phyloP scores from a whole-genome alignment of 1,284 basidiomycete species.

The Takashimella tepidaria region DNA sequence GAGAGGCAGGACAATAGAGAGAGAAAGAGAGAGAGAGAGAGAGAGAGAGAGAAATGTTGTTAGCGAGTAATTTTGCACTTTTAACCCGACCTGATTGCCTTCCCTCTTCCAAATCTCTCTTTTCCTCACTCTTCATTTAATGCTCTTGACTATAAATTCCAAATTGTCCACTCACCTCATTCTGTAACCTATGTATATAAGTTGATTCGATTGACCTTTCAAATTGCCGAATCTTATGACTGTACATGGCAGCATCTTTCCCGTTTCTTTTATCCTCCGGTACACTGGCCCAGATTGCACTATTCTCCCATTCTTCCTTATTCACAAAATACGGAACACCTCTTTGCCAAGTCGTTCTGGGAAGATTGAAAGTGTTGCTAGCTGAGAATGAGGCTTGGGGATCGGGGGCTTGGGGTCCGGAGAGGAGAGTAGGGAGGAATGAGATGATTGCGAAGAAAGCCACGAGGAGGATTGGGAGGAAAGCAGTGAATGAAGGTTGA shows the following conservation, averaged over 20 bases:
- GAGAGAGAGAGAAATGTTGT: no score
- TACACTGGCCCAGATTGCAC: constrained; percentile 61
- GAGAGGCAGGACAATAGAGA: background rate
- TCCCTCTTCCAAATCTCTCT: no score
- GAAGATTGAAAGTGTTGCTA: constrained; percentile 54
- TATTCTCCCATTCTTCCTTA: constrained; percentile 65
- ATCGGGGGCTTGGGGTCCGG: constrained; percentile 63
- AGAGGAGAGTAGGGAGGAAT: constrained; percentile 69
- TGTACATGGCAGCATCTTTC: constrained; percentile 42
- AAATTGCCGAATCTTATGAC: constrained; percentile 36
- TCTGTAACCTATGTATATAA: constrained; percentile 66
- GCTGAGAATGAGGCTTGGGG: constrained; percentile 71
- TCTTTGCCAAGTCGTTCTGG: constrained; percentile 63
- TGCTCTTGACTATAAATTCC: no score
- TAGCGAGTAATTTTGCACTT: no score
- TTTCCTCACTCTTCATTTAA: no score
- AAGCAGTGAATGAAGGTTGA: constrained; percentile 68
- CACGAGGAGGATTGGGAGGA: constrained; percentile 79
- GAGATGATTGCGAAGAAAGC: constrained; percentile 80
- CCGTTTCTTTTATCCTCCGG: constrained; percentile 55
- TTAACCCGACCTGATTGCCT: no score
- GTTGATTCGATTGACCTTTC: constrained; percentile 59
- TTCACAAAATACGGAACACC: constrained; percentile 84
- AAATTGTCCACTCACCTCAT: constrained; percentile 63
- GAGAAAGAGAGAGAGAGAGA: background rate